Conservation (phyloP, 1,284 basidiomycete species). For the Inonotus obliquus region DNA sequence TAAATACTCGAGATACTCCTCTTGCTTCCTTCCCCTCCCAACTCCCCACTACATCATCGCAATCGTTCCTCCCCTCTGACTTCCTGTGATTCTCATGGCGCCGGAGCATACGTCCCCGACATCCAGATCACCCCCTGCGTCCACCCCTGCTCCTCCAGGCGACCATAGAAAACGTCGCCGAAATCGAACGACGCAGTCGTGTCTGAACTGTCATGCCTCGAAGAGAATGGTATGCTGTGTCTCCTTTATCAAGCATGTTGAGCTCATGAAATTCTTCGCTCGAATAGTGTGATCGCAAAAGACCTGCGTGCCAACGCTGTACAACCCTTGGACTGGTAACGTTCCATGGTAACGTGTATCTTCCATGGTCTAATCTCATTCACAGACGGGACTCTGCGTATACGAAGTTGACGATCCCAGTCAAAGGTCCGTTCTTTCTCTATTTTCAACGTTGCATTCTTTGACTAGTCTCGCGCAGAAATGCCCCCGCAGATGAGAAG, state of each 20-base stretch:
- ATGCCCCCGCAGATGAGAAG: slow-evolving; percentile 49
- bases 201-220: slow-evolving; percentile 68
- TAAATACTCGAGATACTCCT: slow-evolving; percentile 12
- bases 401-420: slow-evolving; percentile 80
- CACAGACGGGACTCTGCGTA: slow-evolving; percentile 74
- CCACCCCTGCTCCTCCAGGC: slow-evolving; percentile 27
- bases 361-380: slow-evolving; percentile 2
- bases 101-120: slow-evolving; percentile 27
- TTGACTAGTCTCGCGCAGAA: slow-evolving; percentile 21
- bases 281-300: slow-evolving; percentile 62
- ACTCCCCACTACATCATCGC: neutral
- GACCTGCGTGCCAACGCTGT: slow-evolving; percentile 62
- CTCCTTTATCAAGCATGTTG: neutral
- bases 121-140: slow-evolving; percentile 21
- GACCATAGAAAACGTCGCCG: slow-evolving; percentile 54
- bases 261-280: neutral
- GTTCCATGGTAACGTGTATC: slow-evolving; percentile 5
- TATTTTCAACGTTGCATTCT: neutral
- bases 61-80: neutral
- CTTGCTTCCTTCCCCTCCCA: neutral
- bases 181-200: slow-evolving; percentile 63
- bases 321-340: slow-evolving; percentile 67
- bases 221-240: slow-evolving; percentile 67
- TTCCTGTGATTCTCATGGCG: slow-evolving; percentile 17
- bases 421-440: slow-evolving; percentile 36